Base-by-base conservation (phyloP, 2,329 filamentous ascomycete genomes). In the Dendryphion nanum region DNA sequence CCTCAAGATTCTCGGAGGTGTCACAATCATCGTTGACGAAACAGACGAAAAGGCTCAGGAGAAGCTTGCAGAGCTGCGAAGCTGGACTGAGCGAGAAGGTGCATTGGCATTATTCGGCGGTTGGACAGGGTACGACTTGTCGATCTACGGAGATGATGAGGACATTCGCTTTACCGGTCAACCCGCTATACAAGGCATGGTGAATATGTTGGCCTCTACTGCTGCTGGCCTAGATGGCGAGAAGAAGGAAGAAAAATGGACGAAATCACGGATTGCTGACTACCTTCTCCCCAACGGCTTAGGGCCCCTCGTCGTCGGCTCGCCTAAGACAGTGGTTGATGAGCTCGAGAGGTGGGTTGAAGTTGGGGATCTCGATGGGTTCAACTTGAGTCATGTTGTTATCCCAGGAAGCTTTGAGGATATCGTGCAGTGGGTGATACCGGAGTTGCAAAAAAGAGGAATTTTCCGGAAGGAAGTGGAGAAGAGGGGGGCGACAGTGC, bases 351-450 rank as follows among this genome's bases (percentile, higher is more conserved):
- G 69, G 1, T 87, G 83, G 82, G 69, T 86, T 1, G 51, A 67
- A 4, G 81, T 84, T 52, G 81, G 79, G 0, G 83, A 85, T 47
- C 75, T 86, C 0, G 83, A 87, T 56, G 83, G 83, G 0, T 88
- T 87, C 61, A 88, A 87, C 53, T 74, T 87, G 58, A 80, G 44
- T 14, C 47, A 56, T 28, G 40, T 50, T 5, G 48, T 51, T 18
- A 38, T 48, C n/a, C 53, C 48, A 18, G 45, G 51, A 1, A 44
- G 48, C 2, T 48, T 57, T 33, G 47, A 57, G 6, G 53, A 49
- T 28, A 47, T 56, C 3, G 52, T 55, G 3, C 38, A 53, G 28
- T 44, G 43, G 20, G 19, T 59, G 20, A 18, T 58, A 2, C 54
- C 55, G 7, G 53, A 57, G 42, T 34, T 57, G 26, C 51, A 48